A percentile compares a stretch with the other conserved stretches of the same genome.
phyloP scores from a whole-genome alignment of 768 basidiomycete genomes.

The Leccinum pellstonianum region DNA sequence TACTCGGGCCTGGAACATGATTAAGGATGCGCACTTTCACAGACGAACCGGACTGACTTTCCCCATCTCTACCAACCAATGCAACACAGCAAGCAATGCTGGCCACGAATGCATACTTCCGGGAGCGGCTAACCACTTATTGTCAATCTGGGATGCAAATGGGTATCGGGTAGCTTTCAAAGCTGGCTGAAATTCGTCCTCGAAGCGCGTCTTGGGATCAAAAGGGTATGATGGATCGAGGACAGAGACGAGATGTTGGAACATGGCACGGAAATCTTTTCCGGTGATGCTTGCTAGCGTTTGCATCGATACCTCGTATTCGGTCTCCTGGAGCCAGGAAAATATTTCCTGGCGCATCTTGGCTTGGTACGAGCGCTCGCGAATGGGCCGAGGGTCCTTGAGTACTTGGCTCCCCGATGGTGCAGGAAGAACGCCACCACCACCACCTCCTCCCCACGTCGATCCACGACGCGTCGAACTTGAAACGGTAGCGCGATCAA shows the following conservation, averaged over 20 bases:
- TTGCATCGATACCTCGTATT: conserved; percentile 65
- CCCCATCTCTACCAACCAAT: conserved; percentile 89
- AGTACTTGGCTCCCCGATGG: conserved; percentile 53
- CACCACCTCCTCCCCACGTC: conserved; percentile 56
- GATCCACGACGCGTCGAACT: conserved; percentile 79
- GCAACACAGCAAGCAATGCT: conserved; percentile 77
- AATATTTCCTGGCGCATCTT: conserved; percentile 79
- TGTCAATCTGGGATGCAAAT: conserved; percentile 71
- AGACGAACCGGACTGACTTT: conserved; percentile 53
- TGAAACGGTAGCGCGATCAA: conserved; percentile 2
- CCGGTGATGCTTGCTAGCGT: conserved; percentile 76
- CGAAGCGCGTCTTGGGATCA: conserved; percentile 54
- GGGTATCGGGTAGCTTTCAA: conserved; percentile 83
- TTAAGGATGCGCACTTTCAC: neutral
- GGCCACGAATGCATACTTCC: conserved; percentile 95
- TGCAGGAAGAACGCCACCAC: conserved; percentile 38
- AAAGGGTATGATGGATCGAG: conserved; percentile 72
- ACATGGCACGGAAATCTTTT: conserved; percentile 84
- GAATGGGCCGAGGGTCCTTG: conserved; percentile 77
- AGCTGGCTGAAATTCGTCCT: conserved; percentile 80
- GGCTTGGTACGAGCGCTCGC: conserved; percentile 69
- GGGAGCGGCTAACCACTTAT: conserved; percentile 84
- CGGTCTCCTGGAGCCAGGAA: conserved; percentile 62
- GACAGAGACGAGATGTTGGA: conserved; percentile 69
- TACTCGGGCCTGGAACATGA: conserved; percentile 29